Evolutionary conservation across 768 basidiomycete genomes (phyloP), one percentile per base, ranked within the genome.

Genomic region (Russula abietina): DNA sequence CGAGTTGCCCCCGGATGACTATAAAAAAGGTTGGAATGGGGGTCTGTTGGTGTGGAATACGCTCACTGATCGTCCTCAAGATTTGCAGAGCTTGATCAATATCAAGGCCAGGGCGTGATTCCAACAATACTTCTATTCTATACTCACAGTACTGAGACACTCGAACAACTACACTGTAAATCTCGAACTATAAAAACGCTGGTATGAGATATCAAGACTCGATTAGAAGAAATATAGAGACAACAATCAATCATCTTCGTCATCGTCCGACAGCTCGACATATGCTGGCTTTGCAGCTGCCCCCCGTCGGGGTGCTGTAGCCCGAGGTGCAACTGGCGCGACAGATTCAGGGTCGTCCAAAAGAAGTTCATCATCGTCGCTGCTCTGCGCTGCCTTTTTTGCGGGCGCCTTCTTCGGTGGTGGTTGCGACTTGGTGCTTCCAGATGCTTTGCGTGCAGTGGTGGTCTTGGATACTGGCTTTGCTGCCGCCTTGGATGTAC

Each of bases 401-500:
- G 32, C 26, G 28, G 56, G n/a, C 10, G 55, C 62, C 57, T 68
- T 45, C 59, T 62, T 62, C 24, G 52, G 22, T 17, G 52, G 36
- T 12, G 64, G 62, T n/a, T 59, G 57, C 7, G 62, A 54, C 39
- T 83, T 83, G 75, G 83, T 85, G 70, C 75, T 83, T 70, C 80
- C 79, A 30, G 85, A 83, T 11, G 85, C 74, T 69, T 84, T 85
- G 61, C 79, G 77, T 32, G 67, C 68, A 4, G 63, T 41, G 19
- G 67, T 46, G 22, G 65, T 17, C 36, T 66, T 67, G 7, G 66
- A 19, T 1, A 62, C 54, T 2, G 59, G 56, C 28, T 68, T 70
- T 32, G 57, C 53, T 24, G 62, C 66, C 9, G 66, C 54, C 12
- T 39, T 39, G 38, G 38, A 39, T 39, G 38, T 16, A 17, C 38